These are phyloP conservation scores for Taphrina wiesneri DNA, from an alignment of 1,139 yeast species.

Conservation along the genomic window DNA sequence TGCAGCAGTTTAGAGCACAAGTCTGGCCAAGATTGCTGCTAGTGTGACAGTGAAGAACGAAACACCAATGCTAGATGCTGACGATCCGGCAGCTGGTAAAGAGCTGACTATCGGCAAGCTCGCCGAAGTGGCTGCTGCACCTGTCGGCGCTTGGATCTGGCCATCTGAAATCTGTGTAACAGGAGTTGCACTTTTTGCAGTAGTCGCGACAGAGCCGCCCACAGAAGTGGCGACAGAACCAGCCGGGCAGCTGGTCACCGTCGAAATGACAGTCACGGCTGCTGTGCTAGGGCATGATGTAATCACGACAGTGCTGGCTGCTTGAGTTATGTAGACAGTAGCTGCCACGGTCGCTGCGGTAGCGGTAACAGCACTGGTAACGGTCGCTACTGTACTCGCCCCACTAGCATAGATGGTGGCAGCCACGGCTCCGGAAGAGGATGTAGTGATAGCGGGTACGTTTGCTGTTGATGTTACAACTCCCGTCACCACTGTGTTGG, in stretches of 20 bases:
- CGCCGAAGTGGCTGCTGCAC: neutral
- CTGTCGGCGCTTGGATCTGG: constrained; percentile 4
- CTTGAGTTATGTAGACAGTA: neutral
- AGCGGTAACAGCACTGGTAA: neutral
- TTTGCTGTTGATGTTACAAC: neutral
- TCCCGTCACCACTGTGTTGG: constrained; percentile 2
- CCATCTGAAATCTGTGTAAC: constrained; percentile 12
- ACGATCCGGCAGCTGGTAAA: constrained; percentile 1
- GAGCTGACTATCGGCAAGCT: neutral
- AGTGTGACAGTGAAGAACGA: neutral
- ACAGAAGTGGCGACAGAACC: neutral
- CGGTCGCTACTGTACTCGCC: neutral
- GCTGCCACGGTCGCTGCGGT: neutral
- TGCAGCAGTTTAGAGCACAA: too few relatives aligned
- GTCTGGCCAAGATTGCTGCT: neutral
- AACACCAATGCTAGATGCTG: neutral
- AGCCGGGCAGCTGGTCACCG: constrained; percentile 4
- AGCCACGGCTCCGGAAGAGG: constrained; percentile 4
- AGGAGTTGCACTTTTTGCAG: neutral
- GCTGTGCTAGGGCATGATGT: neutral
- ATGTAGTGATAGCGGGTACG: constrained; percentile 1
- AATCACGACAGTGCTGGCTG: neutral
- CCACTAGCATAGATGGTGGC: neutral
- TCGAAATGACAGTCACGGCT: neutral
- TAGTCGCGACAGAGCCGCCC: too few relatives aligned